Evolutionary conservation across 345 rosid species (phyloP).

Genomic region (Abelmoschus esculentus): DNA sequence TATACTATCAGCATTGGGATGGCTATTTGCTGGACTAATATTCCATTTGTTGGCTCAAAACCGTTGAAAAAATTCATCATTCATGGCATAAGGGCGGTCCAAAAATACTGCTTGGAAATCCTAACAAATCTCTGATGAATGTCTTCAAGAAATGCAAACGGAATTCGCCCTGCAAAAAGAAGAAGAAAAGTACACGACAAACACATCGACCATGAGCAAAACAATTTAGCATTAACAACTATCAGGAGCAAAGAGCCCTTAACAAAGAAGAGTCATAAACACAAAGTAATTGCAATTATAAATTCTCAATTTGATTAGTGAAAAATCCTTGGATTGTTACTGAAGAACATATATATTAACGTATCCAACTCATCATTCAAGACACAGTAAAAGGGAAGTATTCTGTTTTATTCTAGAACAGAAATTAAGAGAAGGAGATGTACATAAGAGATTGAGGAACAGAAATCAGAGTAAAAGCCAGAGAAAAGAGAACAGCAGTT

Average conservation of each 20-base stretch:
- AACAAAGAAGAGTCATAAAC: neutral
- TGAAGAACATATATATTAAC: neutral
- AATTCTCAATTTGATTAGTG: neutral
- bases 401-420: no score
- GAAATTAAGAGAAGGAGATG: no score
- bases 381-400: constrained; percentile 3
- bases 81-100: neutral
- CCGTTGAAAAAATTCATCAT: neutral
- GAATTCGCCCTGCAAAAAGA: neutral
- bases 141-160: neutral
- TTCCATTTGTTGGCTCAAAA: neutral
- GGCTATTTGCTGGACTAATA: constrained; percentile 42
- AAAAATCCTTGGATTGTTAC: neutral
- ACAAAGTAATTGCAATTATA: neutral
- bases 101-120: neutral
- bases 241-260: neutral
- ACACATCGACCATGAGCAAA: neutral
- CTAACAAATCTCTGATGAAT: constrained; percentile 8
- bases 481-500: no score
- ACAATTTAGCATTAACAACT: neutral
- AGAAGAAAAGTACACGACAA: neutral
- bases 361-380: neutral
- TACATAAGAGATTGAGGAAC: no score
- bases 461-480: no score
- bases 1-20: constrained; percentile 81